Conservation (phyloP, 2,329 filamentous ascomycete species). For the Chlorencoelia australis region DNA sequence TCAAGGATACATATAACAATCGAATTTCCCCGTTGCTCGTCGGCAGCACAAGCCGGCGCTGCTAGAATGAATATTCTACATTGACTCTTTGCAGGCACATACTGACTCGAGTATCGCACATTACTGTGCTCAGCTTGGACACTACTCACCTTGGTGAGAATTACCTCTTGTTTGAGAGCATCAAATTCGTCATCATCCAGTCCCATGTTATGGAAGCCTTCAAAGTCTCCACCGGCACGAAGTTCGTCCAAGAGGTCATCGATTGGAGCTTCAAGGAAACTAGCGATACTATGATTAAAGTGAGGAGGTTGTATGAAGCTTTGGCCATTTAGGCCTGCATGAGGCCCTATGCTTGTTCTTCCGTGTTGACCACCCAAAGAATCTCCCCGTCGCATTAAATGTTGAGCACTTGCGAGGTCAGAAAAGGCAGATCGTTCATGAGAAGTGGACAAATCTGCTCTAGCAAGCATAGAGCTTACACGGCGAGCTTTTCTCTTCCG, state of each 20-base stretch:
- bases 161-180: conserved; percentile 60
- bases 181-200: conserved; percentile 64
- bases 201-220: conserved; percentile 63
- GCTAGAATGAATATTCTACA: conserved; percentile 59
- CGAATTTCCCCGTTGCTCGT: conserved; percentile 43
- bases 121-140: conserved; percentile 52
- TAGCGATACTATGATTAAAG: conserved; percentile 41
- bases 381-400: conserved; percentile 38
- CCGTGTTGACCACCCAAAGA: conserved; percentile 62
- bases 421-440: conserved; percentile 74
- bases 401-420: conserved; percentile 46
- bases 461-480: conserved; percentile 82
- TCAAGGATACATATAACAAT: conserved; percentile 63
- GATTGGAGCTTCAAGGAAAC: conserved; percentile 57
- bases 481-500: conserved; percentile 60
- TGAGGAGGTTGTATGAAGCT: conserved; percentile 18
- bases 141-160: conserved; percentile 60
- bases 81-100: conserved; percentile 41
- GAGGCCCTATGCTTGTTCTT: conserved; percentile 43
- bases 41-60: conserved; percentile 44
- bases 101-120: conserved; percentile 48
- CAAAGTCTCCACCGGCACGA: conserved; percentile 49
- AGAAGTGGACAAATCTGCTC: conserved; percentile 76
- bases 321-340: conserved; percentile 28
- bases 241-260: conserved; percentile 62